A percentile compares a stretch with the other conserved stretches of the same genome.
These are phyloP conservation scores for Melastoma malabathricum DNA, from an alignment of 345 rosid species.

Conservation along the genomic window DNA sequence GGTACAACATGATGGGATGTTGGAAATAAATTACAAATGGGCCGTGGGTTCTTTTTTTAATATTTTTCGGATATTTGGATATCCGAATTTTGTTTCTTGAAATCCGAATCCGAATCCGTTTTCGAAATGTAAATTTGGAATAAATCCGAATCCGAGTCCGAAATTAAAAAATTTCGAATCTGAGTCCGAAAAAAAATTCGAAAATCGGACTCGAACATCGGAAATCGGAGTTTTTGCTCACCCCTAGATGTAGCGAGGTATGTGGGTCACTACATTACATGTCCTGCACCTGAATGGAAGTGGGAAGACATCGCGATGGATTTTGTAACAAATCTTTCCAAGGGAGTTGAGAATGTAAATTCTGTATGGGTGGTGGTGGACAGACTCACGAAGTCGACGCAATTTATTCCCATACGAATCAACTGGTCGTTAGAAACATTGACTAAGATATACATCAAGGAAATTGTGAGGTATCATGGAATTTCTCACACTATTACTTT, in stretches of 20 bases:
- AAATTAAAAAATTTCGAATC: too few relatives aligned
- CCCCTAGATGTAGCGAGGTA: background rate
- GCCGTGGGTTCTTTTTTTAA: too few relatives aligned
- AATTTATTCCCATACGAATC: background rate
- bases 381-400: background rate
- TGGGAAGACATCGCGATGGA: background rate
- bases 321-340: background rate
- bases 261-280: background rate
- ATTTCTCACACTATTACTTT: background rate
- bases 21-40: too few relatives aligned
- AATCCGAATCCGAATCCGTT: too few relatives aligned
- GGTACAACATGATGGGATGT: too few relatives aligned
- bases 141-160: too few relatives aligned
- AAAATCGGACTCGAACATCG: too few relatives aligned
- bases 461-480: conserved; percentile 1
- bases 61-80: too few relatives aligned
- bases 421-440: background rate
- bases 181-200: too few relatives aligned
- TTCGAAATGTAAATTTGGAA: too few relatives aligned
- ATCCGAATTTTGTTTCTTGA: too few relatives aligned
- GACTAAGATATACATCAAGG: background rate
- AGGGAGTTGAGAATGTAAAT: background rate
- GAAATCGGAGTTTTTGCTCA: too few relatives aligned
- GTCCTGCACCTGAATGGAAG: background rate
- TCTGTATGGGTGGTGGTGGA: background rate